Evolutionary conservation across 2,329 filamentous ascomycete species (phyloP).

Genomic region (Hymenoscyphus linearis): DNA sequence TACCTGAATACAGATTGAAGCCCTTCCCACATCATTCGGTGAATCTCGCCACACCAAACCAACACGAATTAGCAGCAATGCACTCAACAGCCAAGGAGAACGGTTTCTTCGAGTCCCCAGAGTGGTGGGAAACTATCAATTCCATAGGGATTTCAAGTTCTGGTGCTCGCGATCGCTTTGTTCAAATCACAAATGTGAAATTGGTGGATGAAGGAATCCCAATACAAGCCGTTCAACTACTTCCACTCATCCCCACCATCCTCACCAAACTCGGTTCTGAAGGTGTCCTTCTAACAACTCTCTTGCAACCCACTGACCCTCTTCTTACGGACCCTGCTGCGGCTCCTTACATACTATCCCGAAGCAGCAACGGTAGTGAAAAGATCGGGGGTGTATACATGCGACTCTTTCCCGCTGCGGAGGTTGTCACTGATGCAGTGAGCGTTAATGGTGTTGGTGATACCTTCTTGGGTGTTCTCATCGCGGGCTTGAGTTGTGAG

Average conservation of each 20-base stretch:
- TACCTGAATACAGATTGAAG: constrained; percentile 23
- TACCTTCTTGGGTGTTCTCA: constrained; percentile 79
- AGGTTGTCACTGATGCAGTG: constrained; percentile 64
- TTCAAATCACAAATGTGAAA: constrained; percentile 57
- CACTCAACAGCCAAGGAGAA: constrained; percentile 62
- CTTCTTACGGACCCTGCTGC: constrained; percentile 58
- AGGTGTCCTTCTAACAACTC: constrained; percentile 60
- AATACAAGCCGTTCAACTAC: constrained; percentile 74
- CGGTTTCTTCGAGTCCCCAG: constrained; percentile 61
- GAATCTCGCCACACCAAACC: constrained; percentile 77
- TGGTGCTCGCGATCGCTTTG: constrained; percentile 65
- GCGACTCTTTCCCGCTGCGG: constrained; percentile 56
- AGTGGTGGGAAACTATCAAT: constrained; percentile 80
- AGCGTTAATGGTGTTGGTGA: constrained; percentile 95
- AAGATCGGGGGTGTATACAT: constrained; percentile 77
- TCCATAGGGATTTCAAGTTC: constrained; percentile 67
- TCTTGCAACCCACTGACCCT: constrained; percentile 63
- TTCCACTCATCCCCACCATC: constrained; percentile 82
- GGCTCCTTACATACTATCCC: constrained; percentile 66
- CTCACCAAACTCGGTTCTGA: constrained; percentile 72
- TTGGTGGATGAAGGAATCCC: constrained; percentile 79
- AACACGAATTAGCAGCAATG: constrained; percentile 75
- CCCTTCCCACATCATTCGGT: constrained; percentile 58
- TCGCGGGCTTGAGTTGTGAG: constrained; percentile 66
- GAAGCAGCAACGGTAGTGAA: constrained; percentile 48